Evolutionary conservation across 352 stramenopile genomes (phyloP), one percentile per base, ranked within the genome.

Genomic region (Globisporangium viniferum): DNA sequence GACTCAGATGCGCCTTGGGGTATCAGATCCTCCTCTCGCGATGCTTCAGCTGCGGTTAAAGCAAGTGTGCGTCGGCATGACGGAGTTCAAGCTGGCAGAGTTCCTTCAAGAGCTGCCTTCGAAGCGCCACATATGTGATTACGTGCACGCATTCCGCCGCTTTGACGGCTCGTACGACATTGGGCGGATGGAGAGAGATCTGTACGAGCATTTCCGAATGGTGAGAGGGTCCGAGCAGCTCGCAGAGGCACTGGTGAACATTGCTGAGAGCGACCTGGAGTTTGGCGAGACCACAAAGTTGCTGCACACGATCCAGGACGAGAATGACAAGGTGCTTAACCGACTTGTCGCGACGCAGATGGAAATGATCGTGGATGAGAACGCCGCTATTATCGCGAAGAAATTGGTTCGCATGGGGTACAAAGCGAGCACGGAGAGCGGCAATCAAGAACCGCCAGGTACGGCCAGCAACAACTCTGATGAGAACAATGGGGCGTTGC

Each of bases 91-190:
- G 68, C 57, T 93, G 61, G 65, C 70, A 2, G 92, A 98, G 63
- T 74, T 98, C 48, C 78, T 97, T 2, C 78, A 95, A 35, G 93
- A 98, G 73, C 67, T 98, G 5, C 93, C 93, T 0, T 96, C 91
- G 0, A 98, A 98, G 68, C 90, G 88, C 3, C 89, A 98, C 36
- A 83, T 98, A 35, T 90, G 96, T 29, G 77, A 77, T 22, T 98
- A 98, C 41, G 73, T 81, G 0, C 67, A 59, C 4, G 62, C 62
- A 5, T 95, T 95, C 61, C 75, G 81, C 22, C 73, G 73, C 1
- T 68, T 69, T 29, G 79, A 92, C 33, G 79, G 81, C 0, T 80
- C 71, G 0, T 92, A 91, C 53, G 80, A 93, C 35, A 46, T 74
- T 2, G 66, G 80, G 6, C 62, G 69, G 0, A 73, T 95, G 57